Percentiles rank a stretch among this genome's conserved stretches.
Evolutionary conservation across 1,284 basidiomycete genomes (phyloP).

Genomic region (Inonotus hispidus): DNA sequence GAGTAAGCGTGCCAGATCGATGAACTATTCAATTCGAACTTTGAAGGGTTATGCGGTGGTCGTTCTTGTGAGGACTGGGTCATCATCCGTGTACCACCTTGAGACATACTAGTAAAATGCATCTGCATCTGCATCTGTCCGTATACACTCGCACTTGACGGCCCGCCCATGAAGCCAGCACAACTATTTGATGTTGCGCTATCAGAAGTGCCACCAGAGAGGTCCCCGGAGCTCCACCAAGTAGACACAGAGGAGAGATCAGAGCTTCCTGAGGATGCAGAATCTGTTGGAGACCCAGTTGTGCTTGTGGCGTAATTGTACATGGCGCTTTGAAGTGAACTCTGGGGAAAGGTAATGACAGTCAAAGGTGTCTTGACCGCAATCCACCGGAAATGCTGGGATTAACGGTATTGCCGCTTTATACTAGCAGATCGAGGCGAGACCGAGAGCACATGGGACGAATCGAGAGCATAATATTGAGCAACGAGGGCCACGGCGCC

Average conservation of each 20-base stretch:
- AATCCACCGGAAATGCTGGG: neutral
- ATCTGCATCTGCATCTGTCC: neutral
- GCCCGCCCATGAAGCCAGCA: neutral
- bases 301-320: neutral
- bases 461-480: neutral
- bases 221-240: neutral
- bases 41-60: slow-evolving; percentile 22
- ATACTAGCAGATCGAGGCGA: too few relatives aligned
- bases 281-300: slow-evolving; percentile 5
- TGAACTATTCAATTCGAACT: slow-evolving; percentile 18
- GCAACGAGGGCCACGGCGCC: neutral
- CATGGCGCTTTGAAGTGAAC: neutral
- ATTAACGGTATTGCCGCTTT: too few relatives aligned
- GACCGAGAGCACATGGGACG: neutral
- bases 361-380: neutral
- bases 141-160: neutral
- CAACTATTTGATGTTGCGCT: neutral
- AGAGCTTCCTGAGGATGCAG: slow-evolving; percentile 5
- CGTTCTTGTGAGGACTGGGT: neutral
- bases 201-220: neutral
- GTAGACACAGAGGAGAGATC: neutral
- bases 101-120: neutral
- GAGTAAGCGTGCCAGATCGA: neutral
- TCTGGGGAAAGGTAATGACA: neutral
- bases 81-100: neutral